phyloP scores from a whole-genome alignment of 2,329 filamentous ascomycete genomes.

The Erysiphe pulchra region DNA sequence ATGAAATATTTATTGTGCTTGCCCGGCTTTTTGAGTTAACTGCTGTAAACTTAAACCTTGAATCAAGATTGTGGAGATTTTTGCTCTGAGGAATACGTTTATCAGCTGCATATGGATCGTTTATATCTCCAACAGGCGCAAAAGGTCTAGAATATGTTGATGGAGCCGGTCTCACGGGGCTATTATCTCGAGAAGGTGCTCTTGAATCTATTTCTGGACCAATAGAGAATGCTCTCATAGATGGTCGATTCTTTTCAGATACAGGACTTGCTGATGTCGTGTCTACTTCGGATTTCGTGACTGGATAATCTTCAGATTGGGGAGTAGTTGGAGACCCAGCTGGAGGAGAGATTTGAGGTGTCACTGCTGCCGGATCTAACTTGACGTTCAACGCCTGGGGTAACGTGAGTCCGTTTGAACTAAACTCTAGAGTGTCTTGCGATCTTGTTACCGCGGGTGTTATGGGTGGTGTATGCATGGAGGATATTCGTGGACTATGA shows the following conservation, averaged over 20 bases:
- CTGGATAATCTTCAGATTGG: constrained; percentile 7
- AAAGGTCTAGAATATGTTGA: constrained; percentile 46
- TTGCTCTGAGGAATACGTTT: constrained; percentile 46
- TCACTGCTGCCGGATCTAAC: constrained; percentile 27
- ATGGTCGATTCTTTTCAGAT: constrained; percentile 3
- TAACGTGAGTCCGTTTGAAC: background rate
- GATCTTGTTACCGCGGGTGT: constrained; percentile 58
- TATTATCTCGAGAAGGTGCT: constrained; percentile 32
- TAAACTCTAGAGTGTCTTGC: constrained; percentile 18
- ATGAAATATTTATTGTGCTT: constrained; percentile 24
- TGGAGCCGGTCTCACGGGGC: constrained; percentile 37
- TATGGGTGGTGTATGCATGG: constrained; percentile 67
- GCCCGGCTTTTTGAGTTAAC: constrained; percentile 43
- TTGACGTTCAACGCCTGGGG: constrained; percentile 11
- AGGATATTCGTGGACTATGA: constrained; percentile 38
- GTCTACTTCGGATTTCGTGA: constrained; percentile 12
- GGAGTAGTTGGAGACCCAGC: constrained; percentile 19
- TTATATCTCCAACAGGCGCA: constrained; percentile 51
- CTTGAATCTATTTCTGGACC: constrained; percentile 20
- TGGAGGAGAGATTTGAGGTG: constrained; percentile 40
- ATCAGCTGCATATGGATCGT: constrained; percentile 70
- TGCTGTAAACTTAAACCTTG: constrained; percentile 49
- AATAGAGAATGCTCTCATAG: constrained; percentile 11
- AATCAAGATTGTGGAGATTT: constrained; percentile 42
- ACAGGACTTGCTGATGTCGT: constrained; percentile 8